Evolutionary conservation across 73 alveolate species (phyloP), one percentile per base, ranked within the genome.

Genomic region (Stentor roeselii): DNA sequence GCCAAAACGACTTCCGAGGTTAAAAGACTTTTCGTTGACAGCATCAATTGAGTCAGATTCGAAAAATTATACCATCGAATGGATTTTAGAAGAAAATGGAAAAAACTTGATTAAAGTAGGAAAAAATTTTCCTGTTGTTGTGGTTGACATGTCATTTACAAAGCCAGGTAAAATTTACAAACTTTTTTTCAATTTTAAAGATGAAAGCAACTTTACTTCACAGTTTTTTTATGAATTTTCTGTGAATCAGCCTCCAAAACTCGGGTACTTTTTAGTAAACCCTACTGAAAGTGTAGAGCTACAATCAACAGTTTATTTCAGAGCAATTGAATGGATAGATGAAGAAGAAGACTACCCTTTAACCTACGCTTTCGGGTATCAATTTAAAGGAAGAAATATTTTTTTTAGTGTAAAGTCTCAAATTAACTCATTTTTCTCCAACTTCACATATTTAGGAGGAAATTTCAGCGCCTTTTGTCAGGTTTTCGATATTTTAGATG

Each of bases 271-370:
- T 1, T 27, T 0, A 27, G 42, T 67, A 0, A 30, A 0, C 2
- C 80, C 80, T 21, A 32, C 42, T 1, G 50, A 67, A 2, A 40
- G 80, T 2, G 42, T 67, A 0, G 80, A 67, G 34, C 0, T 2
- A 30, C 42, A 67, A 0, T 27, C 80, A 0, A 34, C 34, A 27
- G 21, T 67, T 67, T 1, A 67, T 14, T 21, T 67, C 1, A 32
- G 14, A 0, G 80, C 80, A 0, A 21, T 30, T 21, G 80, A 40
- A 0, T 67, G 80, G 42, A 67, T 2, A 27, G 80, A 67, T 67
- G 3, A 30, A 30, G 80, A 67, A 67, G 37, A 67, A 21, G 41
- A 67, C 34, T 67, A 67, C 80, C 80, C 80, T 21, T 34, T 67
- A 27, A 67, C 50, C 41, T 67, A 67, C 41, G n/a, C 41, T 21